These are phyloP conservation scores for Curvularia spicifera DNA, from an alignment of 2,329 filamentous ascomycete species.

Conservation along the genomic window DNA sequence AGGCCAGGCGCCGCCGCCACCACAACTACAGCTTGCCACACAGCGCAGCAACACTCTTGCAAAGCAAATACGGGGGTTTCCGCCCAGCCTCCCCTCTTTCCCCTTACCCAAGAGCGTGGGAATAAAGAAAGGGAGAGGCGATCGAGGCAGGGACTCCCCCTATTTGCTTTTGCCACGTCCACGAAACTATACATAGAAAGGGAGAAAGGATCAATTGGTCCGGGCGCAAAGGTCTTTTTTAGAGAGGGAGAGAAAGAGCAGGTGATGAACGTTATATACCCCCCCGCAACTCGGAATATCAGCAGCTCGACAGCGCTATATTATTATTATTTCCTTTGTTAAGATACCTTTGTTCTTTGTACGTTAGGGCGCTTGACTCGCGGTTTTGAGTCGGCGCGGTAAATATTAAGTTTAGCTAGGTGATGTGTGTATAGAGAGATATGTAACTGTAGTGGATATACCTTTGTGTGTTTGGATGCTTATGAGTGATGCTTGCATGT, in stretches of 20 bases:
- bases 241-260: background rate
- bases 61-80: too few species aligned
- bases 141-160: background rate
- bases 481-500: background rate
- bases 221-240: background rate
- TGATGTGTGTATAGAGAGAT: background rate
- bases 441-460: background rate
- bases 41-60: too few species aligned
- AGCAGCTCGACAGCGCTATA: constrained; percentile 6
- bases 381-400: background rate
- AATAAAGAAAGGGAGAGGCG: background rate
- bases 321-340: constrained; percentile 2
- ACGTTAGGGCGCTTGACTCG: background rate
- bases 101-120: background rate
- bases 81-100: too few species aligned
- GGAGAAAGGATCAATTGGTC: too few species aligned
- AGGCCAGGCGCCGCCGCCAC: too few species aligned
- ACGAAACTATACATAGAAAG: background rate
- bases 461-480: background rate
- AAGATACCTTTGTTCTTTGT: background rate
- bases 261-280: background rate
- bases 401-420: background rate
- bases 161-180: background rate
- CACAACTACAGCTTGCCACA: too few species aligned
- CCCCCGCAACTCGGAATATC: background rate